A percentile compares a stretch with the other conserved stretches of the same genome.
These are phyloP conservation scores for Nidula niveotomentosa DNA, from an alignment of 1,284 basidiomycete species.

Conservation along the genomic window DNA sequence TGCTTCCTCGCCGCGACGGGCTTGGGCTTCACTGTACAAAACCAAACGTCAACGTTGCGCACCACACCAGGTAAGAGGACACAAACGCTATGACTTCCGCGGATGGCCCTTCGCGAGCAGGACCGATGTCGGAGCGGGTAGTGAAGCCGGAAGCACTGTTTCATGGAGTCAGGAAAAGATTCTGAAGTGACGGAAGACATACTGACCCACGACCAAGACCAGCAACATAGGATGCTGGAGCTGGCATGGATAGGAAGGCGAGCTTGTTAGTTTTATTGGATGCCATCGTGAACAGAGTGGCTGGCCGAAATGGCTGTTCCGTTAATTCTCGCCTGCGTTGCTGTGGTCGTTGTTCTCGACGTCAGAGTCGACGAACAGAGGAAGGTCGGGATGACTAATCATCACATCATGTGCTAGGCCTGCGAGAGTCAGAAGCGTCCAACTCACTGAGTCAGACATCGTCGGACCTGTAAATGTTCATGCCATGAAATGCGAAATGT, in stretches of 20 bases:
- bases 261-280: slow-evolving; percentile 70
- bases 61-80: not conserved
- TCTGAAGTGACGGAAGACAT: not conserved
- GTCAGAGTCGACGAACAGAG: too few species aligned
- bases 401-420: too few species aligned
- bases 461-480: too few species aligned
- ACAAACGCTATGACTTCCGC: slow-evolving; percentile 82
- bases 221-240: slow-evolving; percentile 93
- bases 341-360: too few species aligned
- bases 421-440: too few species aligned
- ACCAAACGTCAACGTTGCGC: not conserved
- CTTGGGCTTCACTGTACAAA: slow-evolving; percentile 71
- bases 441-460: too few species aligned
- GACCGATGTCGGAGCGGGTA: slow-evolving; percentile 98
- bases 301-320: too few species aligned
- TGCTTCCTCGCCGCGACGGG: slow-evolving; percentile 81
- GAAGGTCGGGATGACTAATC: too few species aligned
- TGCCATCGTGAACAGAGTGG: slow-evolving; percentile 15
- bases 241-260: slow-evolving; percentile 83
- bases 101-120: slow-evolving; percentile 91
- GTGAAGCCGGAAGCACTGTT: slow-evolving; percentile 95
- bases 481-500: too few species aligned
- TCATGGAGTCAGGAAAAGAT: slow-evolving; percentile 6
- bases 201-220: slow-evolving; percentile 92
- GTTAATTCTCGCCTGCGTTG: too few species aligned